A percentile compares a stretch with the other conserved stretches of the same genome.
phyloP scores from a whole-genome alignment of 371 early-diverging fungal genomes.

The Rhizomucor pusillus region DNA sequence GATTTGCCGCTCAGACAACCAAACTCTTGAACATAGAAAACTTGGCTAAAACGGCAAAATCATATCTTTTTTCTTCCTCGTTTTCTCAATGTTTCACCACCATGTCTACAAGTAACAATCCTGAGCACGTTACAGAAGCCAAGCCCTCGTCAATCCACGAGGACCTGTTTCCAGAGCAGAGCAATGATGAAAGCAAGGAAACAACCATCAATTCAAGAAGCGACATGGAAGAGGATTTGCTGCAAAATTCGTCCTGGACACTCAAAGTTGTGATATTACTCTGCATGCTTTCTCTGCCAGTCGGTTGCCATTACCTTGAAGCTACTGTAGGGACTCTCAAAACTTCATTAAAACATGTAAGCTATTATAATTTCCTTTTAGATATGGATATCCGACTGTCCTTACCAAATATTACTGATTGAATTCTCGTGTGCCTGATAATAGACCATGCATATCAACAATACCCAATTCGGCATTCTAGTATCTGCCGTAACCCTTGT shows the following conservation, averaged over 20 bases:
- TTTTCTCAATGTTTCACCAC: too few species aligned
- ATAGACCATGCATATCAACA: slow-evolving; percentile 55
- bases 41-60: too few species aligned
- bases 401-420: too few species aligned
- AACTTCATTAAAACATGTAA: slow-evolving; percentile 36
- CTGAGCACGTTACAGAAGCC: too few species aligned
- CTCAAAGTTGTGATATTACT: slow-evolving; percentile 14
- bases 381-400: background rate
- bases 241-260: slow-evolving; percentile 12
- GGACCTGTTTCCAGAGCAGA: background rate
- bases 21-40: too few species aligned
- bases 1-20: too few species aligned
- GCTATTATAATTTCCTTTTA: slow-evolving; percentile 8
- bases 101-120: too few species aligned
- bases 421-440: background rate
- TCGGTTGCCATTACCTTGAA: slow-evolving; percentile 42
- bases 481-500: slow-evolving; percentile 70
- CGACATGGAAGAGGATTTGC: slow-evolving; percentile 3
- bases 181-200: slow-evolving; percentile 5
- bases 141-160: too few species aligned
- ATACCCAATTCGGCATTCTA: slow-evolving; percentile 69
- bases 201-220: background rate
- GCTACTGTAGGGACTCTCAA: slow-evolving; percentile 45
- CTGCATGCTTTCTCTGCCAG: slow-evolving; percentile 26
- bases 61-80: too few species aligned